phyloP scores from a whole-genome alignment of 306 rosid species.

The Cucurbita ficifolia region DNA sequence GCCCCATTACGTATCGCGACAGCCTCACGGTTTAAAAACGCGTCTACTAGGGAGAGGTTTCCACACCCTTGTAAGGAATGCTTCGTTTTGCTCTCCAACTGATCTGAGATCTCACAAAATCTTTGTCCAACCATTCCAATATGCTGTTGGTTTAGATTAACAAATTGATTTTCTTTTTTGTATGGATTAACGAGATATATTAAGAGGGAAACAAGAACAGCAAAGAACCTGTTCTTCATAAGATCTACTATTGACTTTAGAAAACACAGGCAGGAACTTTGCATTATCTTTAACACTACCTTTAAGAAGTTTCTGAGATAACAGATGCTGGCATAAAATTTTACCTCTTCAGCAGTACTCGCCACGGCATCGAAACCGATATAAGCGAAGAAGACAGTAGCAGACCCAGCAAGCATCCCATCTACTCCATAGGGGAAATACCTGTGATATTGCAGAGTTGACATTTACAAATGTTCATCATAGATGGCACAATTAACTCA shows the following conservation, averaged over 20 bases:
- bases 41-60: no score
- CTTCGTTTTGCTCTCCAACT: no score
- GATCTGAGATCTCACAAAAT: not conserved
- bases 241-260: not conserved
- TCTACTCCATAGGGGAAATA: constrained; percentile 73
- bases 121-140: not conserved
- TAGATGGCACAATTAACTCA: not conserved
- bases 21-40: no score
- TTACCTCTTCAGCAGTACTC: constrained; percentile 93
- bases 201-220: not conserved
- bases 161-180: not conserved
- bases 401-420: constrained; percentile 96
- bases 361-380: constrained; percentile 91
- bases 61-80: no score
- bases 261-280: not conserved
- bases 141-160: not conserved
- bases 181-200: not conserved
- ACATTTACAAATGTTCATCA: constrained; percentile 6
- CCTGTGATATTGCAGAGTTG: constrained; percentile 25
- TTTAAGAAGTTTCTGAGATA: not conserved
- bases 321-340: not conserved
- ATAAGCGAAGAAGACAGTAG: constrained; percentile 89
- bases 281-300: not conserved
- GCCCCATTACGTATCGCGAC: no score
- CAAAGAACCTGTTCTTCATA: not conserved